Conservation (phyloP, 129 eudicot genomes). For the Tagetes erecta region DNA sequence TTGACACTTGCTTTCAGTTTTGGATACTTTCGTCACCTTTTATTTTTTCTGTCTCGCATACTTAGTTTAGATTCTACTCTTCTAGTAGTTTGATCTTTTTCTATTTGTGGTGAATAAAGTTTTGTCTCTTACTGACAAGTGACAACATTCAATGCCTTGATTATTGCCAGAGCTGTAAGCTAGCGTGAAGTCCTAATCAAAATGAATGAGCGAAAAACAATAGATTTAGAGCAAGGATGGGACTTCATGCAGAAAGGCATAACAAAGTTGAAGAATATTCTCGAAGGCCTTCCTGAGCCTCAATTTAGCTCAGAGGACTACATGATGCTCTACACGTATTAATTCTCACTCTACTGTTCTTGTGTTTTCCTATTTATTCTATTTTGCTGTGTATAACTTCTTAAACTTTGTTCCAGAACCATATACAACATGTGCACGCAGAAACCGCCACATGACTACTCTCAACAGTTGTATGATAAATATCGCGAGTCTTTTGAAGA, state of each 20-base stretch:
- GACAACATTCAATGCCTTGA: slow-evolving; percentile 5
- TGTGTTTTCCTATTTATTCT: not conserved
- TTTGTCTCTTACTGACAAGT: not conserved
- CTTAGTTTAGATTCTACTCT: not conserved
- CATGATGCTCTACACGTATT: slow-evolving; percentile 96
- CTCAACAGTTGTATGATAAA: slow-evolving; percentile 83
- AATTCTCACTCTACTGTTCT: not conserved
- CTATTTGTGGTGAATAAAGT: not conserved
- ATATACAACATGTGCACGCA: slow-evolving; percentile 95
- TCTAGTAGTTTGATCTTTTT: not conserved
- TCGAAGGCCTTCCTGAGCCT: slow-evolving; percentile 92
- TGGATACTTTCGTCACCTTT: not conserved
- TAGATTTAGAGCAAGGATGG: slow-evolving; percentile 94
- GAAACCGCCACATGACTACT: slow-evolving; percentile 92
- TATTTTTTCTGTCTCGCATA: not conserved
- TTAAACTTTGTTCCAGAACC: slow-evolving; percentile 52
- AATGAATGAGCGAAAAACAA: slow-evolving; percentile 75
- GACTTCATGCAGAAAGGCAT: slow-evolving; percentile 91
- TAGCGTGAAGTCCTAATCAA: slow-evolving; percentile 28
- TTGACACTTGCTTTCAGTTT: not conserved
- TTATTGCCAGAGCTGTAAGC: slow-evolving; percentile 25
- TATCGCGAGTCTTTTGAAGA: slow-evolving; percentile 82
- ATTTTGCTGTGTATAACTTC: not conserved
- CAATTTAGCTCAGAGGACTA: slow-evolving; percentile 95
- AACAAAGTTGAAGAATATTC: slow-evolving; percentile 74